A percentile compares a stretch with the other conserved stretches of the same genome.
These are phyloP conservation scores for Penicillium soppii DNA, from an alignment of 495 filamentous ascomycete genomes.

Conservation along the genomic window DNA sequence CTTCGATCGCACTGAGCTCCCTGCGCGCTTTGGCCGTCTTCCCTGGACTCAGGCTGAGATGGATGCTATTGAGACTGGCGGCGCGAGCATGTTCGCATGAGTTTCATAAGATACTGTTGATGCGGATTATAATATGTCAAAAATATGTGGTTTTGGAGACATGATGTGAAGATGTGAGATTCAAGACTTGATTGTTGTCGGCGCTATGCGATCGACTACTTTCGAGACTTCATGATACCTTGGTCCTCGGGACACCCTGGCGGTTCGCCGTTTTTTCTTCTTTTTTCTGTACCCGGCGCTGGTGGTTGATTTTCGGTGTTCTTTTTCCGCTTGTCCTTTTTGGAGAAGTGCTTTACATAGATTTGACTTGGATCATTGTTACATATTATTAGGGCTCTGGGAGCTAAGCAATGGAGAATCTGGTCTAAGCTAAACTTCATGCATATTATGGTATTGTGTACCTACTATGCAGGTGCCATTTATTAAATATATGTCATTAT, in stretches of 20 bases:
- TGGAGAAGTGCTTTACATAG: slow-evolving; percentile 32
- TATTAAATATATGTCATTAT: no score
- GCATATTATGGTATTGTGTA: no score
- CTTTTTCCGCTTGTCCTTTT: no score
- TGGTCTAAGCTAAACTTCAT: not conserved
- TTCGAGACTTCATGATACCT: slow-evolving; percentile 3
- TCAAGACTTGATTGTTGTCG: not conserved
- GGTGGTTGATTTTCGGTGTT: slow-evolving; percentile 42
- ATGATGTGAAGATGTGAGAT: no score
- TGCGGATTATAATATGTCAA: slow-evolving; percentile 10
- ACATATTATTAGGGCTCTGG: slow-evolving; percentile 29
- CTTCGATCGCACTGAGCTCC: slow-evolving; percentile 89
- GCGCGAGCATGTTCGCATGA: slow-evolving; percentile 67
- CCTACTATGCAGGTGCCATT: no score
- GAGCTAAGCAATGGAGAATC: slow-evolving; percentile 13
- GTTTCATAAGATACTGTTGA: not conserved
- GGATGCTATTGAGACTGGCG: slow-evolving; percentile 90
- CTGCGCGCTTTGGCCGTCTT: slow-evolving; percentile 72
- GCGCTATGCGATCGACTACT: not conserved
- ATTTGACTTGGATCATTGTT: slow-evolving; percentile 17
- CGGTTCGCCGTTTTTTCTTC: slow-evolving; percentile 14
- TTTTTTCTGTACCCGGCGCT: slow-evolving; percentile 33
- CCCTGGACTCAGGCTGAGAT: slow-evolving; percentile 80
- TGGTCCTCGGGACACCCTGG: not conserved
- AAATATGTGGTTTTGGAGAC: no score